Base-by-base conservation (phyloP, 2,329 filamentous ascomycete species). In the Trichoderma sp. region DNA sequence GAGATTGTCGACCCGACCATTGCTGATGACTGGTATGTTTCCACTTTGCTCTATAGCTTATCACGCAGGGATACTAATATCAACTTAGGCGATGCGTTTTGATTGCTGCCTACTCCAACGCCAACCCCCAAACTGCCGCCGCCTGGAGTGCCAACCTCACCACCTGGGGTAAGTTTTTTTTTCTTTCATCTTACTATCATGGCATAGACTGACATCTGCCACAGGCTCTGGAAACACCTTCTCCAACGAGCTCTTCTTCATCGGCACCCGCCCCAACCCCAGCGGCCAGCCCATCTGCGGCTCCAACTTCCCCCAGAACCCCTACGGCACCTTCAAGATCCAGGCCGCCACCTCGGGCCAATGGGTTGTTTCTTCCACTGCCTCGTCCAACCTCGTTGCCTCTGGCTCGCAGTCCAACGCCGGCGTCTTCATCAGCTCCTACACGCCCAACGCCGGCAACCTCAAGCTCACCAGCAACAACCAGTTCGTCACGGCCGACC, bases 221-320 rank as follows among this genome's bases (percentile, higher is more conserved):
- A n/a, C n/a, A 74, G 73, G 73, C 58, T 68, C 70, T 53, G 73
- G 73, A 40, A 71, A 74, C 56, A 74, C 73, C 10, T 74, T 63
- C 66, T 72, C 71, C 49, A 74, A 74, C 70, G 72, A 74, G 69
- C 68, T 74, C 24, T 72, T 68, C 70, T 74, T 74, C 68, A 74
- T 74, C 68, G 72, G 73, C 40, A 74, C 73, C 16, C 72, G 73
- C 2, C 72, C 73, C 37, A 74, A 74, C 69, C 71, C 72, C 19
- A 72, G 66, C 43, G 72, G 72, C 24, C 21, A 62, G 35, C 72
- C 73, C 43, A 74, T 74, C 64, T 74, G 73, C 71, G 70, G 72
- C 60, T 29, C 63, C 16, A 67, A 67, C 63, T 69, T 74, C 53
- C 73, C 73, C 11, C 70, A 73, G 63, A 74, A 74, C 66, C 73